Percentiles rank a stretch among this genome's conserved stretches.
phyloP scores from a whole-genome alignment of 1,284 basidiomycete species.

The Sphagnurus paluster region DNA sequence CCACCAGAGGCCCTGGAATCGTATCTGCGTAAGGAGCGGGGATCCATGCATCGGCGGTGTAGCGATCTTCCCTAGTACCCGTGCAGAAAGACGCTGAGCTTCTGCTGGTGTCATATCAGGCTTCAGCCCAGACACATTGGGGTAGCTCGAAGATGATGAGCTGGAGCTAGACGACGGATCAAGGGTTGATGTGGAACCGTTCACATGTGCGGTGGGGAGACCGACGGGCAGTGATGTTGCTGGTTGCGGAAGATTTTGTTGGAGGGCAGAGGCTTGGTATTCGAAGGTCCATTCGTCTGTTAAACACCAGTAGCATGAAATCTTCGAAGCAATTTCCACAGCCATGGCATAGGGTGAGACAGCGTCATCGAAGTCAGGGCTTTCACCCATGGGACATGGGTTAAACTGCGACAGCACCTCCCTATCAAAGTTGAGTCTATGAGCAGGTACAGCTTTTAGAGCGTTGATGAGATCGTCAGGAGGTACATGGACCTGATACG shows the following conservation, averaged over 20 bases:
- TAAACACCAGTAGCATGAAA: slow-evolving; percentile 63
- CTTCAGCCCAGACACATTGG: slow-evolving; percentile 7
- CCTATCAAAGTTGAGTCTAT: slow-evolving; percentile 44
- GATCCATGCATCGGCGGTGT: slow-evolving; percentile 18
- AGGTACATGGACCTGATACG: slow-evolving; percentile 67
- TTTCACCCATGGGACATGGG: slow-evolving; percentile 37
- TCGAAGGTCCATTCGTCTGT: slow-evolving; percentile 72
- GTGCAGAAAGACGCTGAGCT: slow-evolving; percentile 21
- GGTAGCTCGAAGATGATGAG: slow-evolving; percentile 1
- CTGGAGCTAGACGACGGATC: slow-evolving; percentile 5
- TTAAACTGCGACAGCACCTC: slow-evolving; percentile 47
- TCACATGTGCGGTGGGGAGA: slow-evolving; percentile 22
- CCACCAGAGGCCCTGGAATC: slow-evolving; percentile 86
- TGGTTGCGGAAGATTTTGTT: slow-evolving; percentile 22
- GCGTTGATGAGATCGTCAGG: slow-evolving; percentile 47
- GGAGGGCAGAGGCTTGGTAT: slow-evolving; percentile 27
- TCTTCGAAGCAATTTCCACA: slow-evolving; percentile 60
- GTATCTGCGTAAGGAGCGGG: slow-evolving; percentile 42
- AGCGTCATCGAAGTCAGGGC: slow-evolving; percentile 40
- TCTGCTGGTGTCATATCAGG: slow-evolving; percentile 19
- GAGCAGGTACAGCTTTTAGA: slow-evolving; percentile 45
- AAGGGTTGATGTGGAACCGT: slow-evolving; percentile 17
- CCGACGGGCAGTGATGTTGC: slow-evolving; percentile 20
- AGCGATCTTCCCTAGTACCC: slow-evolving; percentile 26
- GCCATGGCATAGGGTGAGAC: slow-evolving; percentile 65